Percentiles rank a stretch among this genome's conserved stretches.
phyloP scores from a whole-genome alignment of 1,284 basidiomycete genomes.

The Heterobasidion occidentale region DNA sequence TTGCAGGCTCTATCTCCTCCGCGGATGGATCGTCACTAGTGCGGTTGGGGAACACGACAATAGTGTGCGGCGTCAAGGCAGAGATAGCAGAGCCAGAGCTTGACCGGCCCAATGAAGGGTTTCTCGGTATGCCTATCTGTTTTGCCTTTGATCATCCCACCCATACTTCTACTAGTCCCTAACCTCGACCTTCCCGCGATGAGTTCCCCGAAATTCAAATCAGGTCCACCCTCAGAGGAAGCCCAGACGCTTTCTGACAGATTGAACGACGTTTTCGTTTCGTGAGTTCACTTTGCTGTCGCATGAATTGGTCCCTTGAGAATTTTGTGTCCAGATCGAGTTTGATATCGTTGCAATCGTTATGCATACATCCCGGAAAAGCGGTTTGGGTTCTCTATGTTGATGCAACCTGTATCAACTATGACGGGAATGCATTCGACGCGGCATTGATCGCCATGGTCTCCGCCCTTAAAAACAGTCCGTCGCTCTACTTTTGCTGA shows the following conservation, averaged over 20 bases:
- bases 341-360: constrained; percentile 54
- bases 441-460: constrained; percentile 85
- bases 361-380: constrained; percentile 77
- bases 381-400: constrained; percentile 90
- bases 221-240: constrained; percentile 89
- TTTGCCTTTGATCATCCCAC: neutral
- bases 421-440: constrained; percentile 94
- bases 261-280: constrained; percentile 67
- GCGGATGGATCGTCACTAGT: constrained; percentile 88
- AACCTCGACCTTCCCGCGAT: constrained; percentile 91
- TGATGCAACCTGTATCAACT: constrained; percentile 93
- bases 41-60: constrained; percentile 81
- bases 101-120: constrained; percentile 68
- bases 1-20: constrained; percentile 77
- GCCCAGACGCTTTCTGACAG: constrained; percentile 84
- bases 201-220: constrained; percentile 89
- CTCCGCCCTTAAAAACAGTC: constrained; percentile 80
- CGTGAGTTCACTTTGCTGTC: constrained; percentile 35
- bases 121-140: constrained; percentile 52
- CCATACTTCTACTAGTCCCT: constrained; percentile 40
- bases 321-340: constrained; percentile 45
- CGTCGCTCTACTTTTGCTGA: constrained; percentile 19
- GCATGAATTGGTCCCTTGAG: too few relatives aligned
- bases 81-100: constrained; percentile 87
- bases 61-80: constrained; percentile 93